Conservation (phyloP, 2,329 filamentous ascomycete species). For the Alternaria dauci region DNA sequence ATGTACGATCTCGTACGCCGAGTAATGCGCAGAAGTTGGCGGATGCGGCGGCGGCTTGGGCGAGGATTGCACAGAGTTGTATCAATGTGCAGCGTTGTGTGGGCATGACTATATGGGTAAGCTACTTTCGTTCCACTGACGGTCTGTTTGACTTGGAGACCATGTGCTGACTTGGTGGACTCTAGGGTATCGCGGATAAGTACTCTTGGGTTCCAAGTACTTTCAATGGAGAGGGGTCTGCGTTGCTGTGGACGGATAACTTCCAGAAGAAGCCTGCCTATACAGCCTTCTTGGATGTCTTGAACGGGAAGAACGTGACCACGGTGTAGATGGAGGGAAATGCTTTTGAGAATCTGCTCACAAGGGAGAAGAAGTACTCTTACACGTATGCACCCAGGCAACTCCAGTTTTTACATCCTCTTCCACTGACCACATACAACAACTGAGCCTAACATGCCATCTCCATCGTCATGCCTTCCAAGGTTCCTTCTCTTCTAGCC, state of each 20-base stretch:
- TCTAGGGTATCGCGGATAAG: slow-evolving; percentile 41
- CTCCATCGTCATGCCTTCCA: not conserved
- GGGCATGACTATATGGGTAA: slow-evolving; percentile 57
- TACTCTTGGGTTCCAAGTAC: slow-evolving; percentile 51
- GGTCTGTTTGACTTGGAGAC: not conserved
- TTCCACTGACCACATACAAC: not conserved
- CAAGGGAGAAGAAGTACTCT: not conserved
- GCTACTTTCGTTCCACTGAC: not conserved
- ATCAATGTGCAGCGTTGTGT: slow-evolving; percentile 46
- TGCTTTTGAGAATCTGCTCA: not conserved
- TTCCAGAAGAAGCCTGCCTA: slow-evolving; percentile 47
- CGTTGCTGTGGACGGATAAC: slow-evolving; percentile 43
- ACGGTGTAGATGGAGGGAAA: not conserved
- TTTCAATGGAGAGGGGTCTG: slow-evolving; percentile 47
- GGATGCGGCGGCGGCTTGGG: slow-evolving; percentile 57
- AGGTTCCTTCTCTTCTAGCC: not conserved
- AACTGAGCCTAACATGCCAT: not conserved
- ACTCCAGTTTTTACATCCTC: not conserved
- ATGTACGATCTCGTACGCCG: slow-evolving; percentile 62
- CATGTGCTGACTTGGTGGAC: not conserved
- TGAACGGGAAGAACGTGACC: slow-evolving; percentile 25
- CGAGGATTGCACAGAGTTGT: slow-evolving; percentile 46
- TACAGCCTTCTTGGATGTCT: slow-evolving; percentile 34
- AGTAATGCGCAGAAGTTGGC: slow-evolving; percentile 51
- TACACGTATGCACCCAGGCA: not conserved